phyloP scores from a whole-genome alignment of 225 moss, liverwort and hornwort genomes.

The Pleurozium schreberi region DNA sequence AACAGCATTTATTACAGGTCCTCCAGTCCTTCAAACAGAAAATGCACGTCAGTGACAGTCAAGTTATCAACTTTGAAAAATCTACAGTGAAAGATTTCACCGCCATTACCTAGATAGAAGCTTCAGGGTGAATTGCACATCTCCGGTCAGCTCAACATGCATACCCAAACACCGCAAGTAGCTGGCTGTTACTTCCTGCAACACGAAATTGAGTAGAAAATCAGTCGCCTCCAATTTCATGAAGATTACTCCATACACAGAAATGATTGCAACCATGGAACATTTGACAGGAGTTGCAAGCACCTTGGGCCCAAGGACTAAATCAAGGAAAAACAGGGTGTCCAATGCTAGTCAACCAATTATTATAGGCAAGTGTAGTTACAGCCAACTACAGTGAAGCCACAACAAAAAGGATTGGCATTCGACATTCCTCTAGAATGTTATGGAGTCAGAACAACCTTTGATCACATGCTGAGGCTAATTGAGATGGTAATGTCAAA shows the following conservation, averaged over 20 bases:
- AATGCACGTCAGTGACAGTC: neutral
- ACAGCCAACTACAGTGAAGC: neutral
- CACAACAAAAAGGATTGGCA: neutral
- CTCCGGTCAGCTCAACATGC: conserved; percentile 29
- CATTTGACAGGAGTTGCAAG: neutral
- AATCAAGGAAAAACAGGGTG: neutral
- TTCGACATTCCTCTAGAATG: neutral
- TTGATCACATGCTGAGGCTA: neutral
- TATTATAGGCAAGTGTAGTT: neutral
- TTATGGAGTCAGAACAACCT: neutral
- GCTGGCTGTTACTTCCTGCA: conserved; percentile 74
- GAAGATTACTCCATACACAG: neutral
- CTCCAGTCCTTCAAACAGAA: conserved; percentile 14
- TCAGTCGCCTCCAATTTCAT: neutral
- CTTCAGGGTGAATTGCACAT: conserved; percentile 31
- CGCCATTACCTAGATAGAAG: conserved; percentile 11
- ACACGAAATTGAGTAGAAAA: neutral
- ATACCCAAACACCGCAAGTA: conserved; percentile 54
- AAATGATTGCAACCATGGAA: neutral
- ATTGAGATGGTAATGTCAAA: neutral
- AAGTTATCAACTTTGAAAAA: neutral
- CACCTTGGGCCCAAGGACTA: neutral
- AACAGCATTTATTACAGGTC: conserved; percentile 10
- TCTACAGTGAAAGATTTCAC: neutral
- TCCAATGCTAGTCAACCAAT: neutral